Base-by-base conservation (phyloP, 202 grass and related monocot species). In the Cymbopogon flexuosus region DNA sequence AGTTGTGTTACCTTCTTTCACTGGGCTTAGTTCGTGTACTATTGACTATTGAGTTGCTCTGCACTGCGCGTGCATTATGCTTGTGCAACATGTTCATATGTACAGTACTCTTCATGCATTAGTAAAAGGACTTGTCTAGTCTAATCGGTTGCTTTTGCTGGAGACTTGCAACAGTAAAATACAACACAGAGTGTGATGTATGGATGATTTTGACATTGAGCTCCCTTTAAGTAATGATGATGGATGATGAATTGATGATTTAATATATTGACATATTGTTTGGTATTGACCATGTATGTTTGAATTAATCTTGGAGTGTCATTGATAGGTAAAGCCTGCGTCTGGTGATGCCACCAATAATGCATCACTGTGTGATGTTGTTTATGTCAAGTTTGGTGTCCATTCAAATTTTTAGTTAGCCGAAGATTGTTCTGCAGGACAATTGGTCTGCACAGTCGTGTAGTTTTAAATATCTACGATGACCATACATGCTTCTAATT, bases 401-500 rank as follows among this genome's bases (percentile, higher is more conserved):
- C 10, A 21, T 66, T 66, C 8, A 10, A 21, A 46, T 9, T 69
- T 58, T 14, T 83, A 30, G 77, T 63, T 22, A 51, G 52, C 30
- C 27, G 19, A 2, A 42, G 18, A n/a, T 13, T 37, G 42, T 70
- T 39, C 39, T 41, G 22, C 61, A 40, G 1, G 3, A 51, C 3
- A 84, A 72, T 31, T 80, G 65, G 3, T 40, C 35, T 75, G 63
- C 46, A 76, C 10, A 62, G 3, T 30, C 68, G 23, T 56, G 19
- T 36, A 31, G 40, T 18, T 80, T 65, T 56, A 24, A 10, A 40
- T 13, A 51, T 43, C 19, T 45, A 23, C 1, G 3, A 70, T 71
- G 24, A 69, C 39, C 11, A 72, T 45, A n/a, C 34, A 7, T 59
- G 75, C 10, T 81, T 83, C 34, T 29, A 85, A 65, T 74, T 84